Evolutionary conservation across 2,329 filamentous ascomycete species (phyloP).

Genomic region (Diaporthe sp.): DNA sequence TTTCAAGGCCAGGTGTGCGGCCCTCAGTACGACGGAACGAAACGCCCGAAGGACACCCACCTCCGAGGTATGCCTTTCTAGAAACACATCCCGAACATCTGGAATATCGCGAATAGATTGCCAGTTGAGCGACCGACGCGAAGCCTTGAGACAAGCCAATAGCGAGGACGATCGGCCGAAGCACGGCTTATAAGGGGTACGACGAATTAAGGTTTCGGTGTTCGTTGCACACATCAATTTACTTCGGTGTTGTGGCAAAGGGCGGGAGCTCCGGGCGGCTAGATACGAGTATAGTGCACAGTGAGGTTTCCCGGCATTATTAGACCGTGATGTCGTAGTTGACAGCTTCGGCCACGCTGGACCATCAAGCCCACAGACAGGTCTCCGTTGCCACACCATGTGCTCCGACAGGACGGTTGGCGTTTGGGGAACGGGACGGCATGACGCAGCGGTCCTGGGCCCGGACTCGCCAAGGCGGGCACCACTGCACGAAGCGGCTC

Average conservation of each 20-base stretch:
- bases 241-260: slow-evolving; percentile 4
- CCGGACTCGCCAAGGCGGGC: slow-evolving; percentile 34
- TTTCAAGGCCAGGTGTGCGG: slow-evolving; percentile 36
- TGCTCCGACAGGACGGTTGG: slow-evolving; percentile 22
- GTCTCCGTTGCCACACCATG: slow-evolving; percentile 16
- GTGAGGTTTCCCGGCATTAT: neutral
- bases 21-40: slow-evolving; percentile 24
- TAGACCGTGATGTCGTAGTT: neutral
- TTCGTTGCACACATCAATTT: slow-evolving; percentile 11
- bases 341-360: neutral
- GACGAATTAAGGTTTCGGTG: slow-evolving; percentile 15
- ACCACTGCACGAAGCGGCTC: slow-evolving; percentile 22
- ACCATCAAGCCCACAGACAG: neutral
- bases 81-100: slow-evolving; percentile 24
- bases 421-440: slow-evolving; percentile 12
- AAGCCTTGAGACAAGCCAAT: neutral
- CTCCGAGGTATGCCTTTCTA: slow-evolving; percentile 27
- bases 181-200: neutral
- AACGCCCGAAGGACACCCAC: slow-evolving; percentile 25
- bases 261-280: neutral
- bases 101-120: slow-evolving; percentile 2
- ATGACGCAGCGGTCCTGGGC: slow-evolving; percentile 35
- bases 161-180: neutral
- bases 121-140: slow-evolving; percentile 11
- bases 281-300: neutral